Percentiles rank a stretch among this genome's conserved stretches.
phyloP scores from a whole-genome alignment of 2,329 filamentous ascomycete species.

The Clarireedia sp. region DNA sequence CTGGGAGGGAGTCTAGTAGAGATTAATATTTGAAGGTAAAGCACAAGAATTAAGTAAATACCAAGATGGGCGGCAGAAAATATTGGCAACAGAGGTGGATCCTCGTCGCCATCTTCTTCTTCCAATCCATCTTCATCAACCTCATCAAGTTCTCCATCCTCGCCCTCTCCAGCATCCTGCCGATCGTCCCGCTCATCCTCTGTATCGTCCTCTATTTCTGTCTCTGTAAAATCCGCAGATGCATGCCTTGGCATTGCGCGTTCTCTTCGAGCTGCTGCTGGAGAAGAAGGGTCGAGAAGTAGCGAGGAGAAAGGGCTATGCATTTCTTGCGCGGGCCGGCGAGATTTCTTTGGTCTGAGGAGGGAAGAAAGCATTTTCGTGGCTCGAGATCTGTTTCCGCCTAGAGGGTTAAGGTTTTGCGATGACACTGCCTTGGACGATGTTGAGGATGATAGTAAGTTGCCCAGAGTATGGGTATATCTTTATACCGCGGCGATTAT shows the following conservation, averaged over 20 bases:
- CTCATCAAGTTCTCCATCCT: conserved; percentile 30
- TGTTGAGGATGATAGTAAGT: too few species aligned
- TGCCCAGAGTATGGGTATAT: neutral
- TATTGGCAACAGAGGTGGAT: conserved; percentile 58
- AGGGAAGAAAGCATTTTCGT: conserved; percentile 32
- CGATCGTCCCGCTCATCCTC: conserved; percentile 14
- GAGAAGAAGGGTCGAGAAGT: conserved; percentile 23
- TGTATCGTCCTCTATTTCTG: conserved; percentile 42
- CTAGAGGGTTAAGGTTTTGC: neutral
- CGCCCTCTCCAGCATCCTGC: conserved; percentile 12
- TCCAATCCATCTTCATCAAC: conserved; percentile 34
- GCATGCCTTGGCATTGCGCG: conserved; percentile 31
- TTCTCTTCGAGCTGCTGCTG: conserved; percentile 16
- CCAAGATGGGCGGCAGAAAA: conserved; percentile 74
- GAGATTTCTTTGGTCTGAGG: conserved; percentile 28
- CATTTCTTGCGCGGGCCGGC: conserved; percentile 21
- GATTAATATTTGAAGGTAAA: conserved; percentile 20
- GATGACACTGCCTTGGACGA: neutral
- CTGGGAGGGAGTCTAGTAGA: conserved; percentile 65
- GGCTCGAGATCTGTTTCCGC: neutral
- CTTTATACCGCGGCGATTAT: neutral
- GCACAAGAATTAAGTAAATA: conserved; percentile 30
- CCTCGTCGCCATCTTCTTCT: conserved; percentile 32
- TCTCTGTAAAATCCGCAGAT: conserved; percentile 58
- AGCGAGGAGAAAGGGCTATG: conserved; percentile 29